phyloP scores from a whole-genome alignment of 2,329 filamentous ascomycete species.

The Stagonosporopsis cucurbitacearum region DNA sequence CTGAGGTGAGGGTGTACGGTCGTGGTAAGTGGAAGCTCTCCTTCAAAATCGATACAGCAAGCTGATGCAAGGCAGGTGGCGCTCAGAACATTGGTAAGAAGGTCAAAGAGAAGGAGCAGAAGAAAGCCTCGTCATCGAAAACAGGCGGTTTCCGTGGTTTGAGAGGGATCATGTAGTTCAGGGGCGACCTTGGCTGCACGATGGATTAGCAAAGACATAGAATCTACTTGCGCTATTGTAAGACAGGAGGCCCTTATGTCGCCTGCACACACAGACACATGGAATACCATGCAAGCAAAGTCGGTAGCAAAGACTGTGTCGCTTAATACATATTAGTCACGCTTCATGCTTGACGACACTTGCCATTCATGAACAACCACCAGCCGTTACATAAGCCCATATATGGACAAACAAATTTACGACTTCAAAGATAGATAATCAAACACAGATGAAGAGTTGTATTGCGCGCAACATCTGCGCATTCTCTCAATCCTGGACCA shows the following conservation, averaged over 20 bases:
- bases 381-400: too few relatives aligned
- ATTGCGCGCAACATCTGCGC: too few relatives aligned
- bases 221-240: background rate
- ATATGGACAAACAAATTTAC: too few relatives aligned
- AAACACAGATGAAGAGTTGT: too few relatives aligned
- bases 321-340: background rate
- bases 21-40: constrained; percentile 55
- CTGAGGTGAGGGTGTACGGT: constrained; percentile 60
- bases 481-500: too few relatives aligned
- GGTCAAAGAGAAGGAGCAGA: constrained; percentile 55
- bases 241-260: background rate
- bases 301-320: background rate
- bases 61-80: constrained; percentile 50
- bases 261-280: background rate
- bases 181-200: background rate
- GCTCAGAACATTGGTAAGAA: constrained; percentile 63
- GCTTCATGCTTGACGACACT: too few relatives aligned
- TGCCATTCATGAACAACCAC: background rate
- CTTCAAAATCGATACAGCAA: constrained; percentile 34
- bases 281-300: background rate
- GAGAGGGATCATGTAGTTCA: constrained; percentile 45
- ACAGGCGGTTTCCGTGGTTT: constrained; percentile 50
- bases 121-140: constrained; percentile 53
- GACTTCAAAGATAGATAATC: too few relatives aligned
- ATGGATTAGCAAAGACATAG: background rate